A percentile compares a stretch with the other conserved stretches of the same genome.
phyloP scores from a whole-genome alignment of 2,329 filamentous ascomycete species.

The Magnaporthiopsis poae region DNA sequence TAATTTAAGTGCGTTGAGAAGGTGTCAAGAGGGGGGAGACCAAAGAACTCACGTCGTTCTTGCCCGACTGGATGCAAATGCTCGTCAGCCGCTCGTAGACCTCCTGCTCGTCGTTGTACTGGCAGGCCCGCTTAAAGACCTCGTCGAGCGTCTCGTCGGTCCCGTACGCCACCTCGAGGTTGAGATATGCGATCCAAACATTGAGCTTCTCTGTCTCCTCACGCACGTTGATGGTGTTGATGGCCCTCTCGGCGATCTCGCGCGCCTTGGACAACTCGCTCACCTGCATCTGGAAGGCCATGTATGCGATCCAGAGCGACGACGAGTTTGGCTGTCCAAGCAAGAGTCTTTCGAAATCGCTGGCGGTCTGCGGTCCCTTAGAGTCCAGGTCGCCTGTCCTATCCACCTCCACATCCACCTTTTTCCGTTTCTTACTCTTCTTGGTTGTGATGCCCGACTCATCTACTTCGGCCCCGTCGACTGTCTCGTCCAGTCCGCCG shows the following conservation, averaged over 20 bases:
- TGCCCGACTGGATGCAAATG: constrained; percentile 88
- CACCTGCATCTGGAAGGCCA: constrained; percentile 94
- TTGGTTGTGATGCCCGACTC: constrained; percentile 7
- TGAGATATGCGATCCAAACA: constrained; percentile 88
- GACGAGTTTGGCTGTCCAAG: constrained; percentile 91
- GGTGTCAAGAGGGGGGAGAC: neutral
- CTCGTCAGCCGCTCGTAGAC: constrained; percentile 82
- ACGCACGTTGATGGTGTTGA: constrained; percentile 81
- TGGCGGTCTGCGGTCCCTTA: constrained; percentile 77
- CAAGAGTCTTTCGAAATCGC: constrained; percentile 87
- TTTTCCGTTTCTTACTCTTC: constrained; percentile 54
- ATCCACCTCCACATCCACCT: constrained; percentile 72
- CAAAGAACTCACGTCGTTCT: constrained; percentile 57
- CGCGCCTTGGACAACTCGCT: constrained; percentile 82
- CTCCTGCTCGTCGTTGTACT: constrained; percentile 85
- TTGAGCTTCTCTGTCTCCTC: constrained; percentile 90
- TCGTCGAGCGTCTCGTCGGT: constrained; percentile 72
- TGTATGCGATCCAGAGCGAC: constrained; percentile 87
- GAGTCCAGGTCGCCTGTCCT: constrained; percentile 84
- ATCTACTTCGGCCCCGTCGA: constrained; percentile 43
- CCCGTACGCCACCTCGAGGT: constrained; percentile 85
- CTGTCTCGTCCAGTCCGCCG: constrained; percentile 48
- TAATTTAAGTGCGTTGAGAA: neutral
- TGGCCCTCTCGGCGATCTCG: constrained; percentile 79
- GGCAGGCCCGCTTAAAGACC: constrained; percentile 82